Evolutionary conservation across 2,329 filamentous ascomycete species (phyloP).

Genomic region (Achaetomium macrosporum): DNA sequence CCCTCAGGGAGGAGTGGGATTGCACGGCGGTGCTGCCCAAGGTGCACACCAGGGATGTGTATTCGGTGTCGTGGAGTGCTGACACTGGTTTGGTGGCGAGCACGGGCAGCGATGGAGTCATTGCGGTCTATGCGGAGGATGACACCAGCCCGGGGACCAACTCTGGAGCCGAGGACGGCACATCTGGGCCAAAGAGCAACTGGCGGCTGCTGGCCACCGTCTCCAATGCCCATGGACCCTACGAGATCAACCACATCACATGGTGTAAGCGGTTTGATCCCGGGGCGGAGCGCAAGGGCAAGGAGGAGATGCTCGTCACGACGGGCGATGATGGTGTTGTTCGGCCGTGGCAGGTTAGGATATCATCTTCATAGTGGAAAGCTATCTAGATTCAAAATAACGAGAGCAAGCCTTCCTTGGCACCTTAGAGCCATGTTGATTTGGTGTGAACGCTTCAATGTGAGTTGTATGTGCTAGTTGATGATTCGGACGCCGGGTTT

Average conservation of each 20-base stretch:
- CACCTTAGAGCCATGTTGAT: not conserved
- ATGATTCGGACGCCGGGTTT: no score
- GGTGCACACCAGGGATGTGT: conserved; percentile 74
- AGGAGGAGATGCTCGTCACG: conserved; percentile 80
- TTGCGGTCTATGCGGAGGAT: conserved; percentile 71
- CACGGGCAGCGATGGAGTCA: conserved; percentile 76
- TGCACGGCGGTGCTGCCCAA: conserved; percentile 70
- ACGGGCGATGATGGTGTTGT: conserved; percentile 91
- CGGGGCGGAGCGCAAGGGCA: conserved; percentile 45
- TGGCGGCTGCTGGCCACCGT: conserved; percentile 70
- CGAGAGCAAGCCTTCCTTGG: not conserved
- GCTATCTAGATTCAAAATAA: not conserved
- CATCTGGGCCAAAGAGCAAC: conserved; percentile 30
- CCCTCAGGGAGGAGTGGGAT: conserved; percentile 75
- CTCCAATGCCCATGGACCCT: conserved; percentile 77
- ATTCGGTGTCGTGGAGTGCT: conserved; percentile 78
- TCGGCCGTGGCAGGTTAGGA: conserved; percentile 62
- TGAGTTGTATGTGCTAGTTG: no score
- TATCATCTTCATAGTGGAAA: not conserved
- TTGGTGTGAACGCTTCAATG: no score
- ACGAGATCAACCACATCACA: conserved; percentile 85
- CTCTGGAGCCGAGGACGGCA: conserved; percentile 8
- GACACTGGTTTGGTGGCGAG: conserved; percentile 75
- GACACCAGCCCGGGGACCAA: conserved; percentile 10
- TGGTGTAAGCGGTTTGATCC: conserved; percentile 79